phyloP scores from a whole-genome alignment of 2,329 filamentous ascomycete genomes.

The Fusarium sp. region DNA sequence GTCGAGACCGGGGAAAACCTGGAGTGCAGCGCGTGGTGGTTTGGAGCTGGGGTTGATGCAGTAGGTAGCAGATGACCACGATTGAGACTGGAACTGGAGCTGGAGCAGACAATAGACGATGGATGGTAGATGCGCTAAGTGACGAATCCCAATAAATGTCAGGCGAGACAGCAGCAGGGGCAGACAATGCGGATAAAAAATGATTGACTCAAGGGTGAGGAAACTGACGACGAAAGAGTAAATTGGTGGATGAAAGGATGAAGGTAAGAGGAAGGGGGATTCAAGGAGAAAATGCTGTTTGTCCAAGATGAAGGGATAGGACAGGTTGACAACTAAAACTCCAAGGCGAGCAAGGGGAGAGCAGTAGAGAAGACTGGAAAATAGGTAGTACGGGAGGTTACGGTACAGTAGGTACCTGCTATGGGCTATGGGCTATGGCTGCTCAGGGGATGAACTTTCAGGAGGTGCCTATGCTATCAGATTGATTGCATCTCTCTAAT shows the following conservation, averaged over 20 bases:
- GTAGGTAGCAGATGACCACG: conserved; percentile 41
- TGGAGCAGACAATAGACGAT: not conserved
- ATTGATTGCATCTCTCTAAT: conserved; percentile 15
- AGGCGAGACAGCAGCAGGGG: conserved; percentile 34
- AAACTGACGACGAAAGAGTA: conserved; percentile 10
- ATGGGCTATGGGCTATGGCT: conserved; percentile 2
- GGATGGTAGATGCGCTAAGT: conserved; percentile 32
- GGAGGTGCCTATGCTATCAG: conserved; percentile 29
- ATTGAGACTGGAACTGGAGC: conserved; percentile 41
- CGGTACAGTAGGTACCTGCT: not conserved
- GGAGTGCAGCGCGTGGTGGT: conserved; percentile 35
- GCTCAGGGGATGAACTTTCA: conserved; percentile 37
- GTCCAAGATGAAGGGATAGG: conserved; percentile 32
- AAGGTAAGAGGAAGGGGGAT: conserved; percentile 25
- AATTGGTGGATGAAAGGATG: conserved; percentile 20
- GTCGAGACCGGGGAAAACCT: conserved; percentile 37
- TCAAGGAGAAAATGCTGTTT: conserved; percentile 14
- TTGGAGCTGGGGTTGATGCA: conserved; percentile 30
- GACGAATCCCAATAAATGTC: conserved; percentile 38
- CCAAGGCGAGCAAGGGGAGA: conserved; percentile 17
- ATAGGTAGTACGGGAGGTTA: conserved; percentile 39
- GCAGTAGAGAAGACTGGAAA: conserved; percentile 36
- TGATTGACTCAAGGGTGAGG: conserved; percentile 45
- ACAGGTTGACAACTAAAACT: conserved; percentile 41
- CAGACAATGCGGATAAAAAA: conserved; percentile 29